Conservation (phyloP, 495 filamentous ascomycete genomes). For the Gamarada debralockiae region DNA sequence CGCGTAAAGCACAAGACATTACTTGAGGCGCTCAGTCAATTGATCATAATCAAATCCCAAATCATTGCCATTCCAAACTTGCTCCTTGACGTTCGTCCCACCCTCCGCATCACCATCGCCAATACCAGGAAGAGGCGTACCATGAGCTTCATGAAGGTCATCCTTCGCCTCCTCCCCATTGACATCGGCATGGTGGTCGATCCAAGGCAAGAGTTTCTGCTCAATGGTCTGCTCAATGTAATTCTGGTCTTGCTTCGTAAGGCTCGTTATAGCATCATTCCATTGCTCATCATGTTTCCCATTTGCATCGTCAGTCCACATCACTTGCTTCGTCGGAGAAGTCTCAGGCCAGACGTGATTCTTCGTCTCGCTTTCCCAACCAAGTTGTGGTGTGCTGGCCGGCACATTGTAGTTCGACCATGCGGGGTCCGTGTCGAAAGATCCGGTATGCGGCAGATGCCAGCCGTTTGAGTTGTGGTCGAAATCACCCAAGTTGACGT, state of each 20-base stretch:
- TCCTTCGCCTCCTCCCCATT: too few relatives aligned
- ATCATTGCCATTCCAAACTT: neutral
- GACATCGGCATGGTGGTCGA: slow-evolving; percentile 1
- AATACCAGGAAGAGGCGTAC: neutral
- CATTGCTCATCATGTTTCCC: slow-evolving; percentile 6
- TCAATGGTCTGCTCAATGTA: slow-evolving; percentile 10
- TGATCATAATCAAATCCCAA: neutral
- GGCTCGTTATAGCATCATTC: neutral
- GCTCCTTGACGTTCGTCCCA: neutral
- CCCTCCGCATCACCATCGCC: neutral
- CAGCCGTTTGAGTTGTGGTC: slow-evolving; percentile 5
- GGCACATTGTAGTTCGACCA: slow-evolving; percentile 16
- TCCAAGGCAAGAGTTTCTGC: slow-evolving; percentile 13
- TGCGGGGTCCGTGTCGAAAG: slow-evolving; percentile 10
- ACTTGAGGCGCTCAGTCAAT: neutral
- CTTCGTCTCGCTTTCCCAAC: slow-evolving; percentile 2
- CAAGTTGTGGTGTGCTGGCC: slow-evolving; percentile 3
- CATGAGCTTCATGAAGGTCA: neutral
- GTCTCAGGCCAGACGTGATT: slow-evolving; percentile 5
- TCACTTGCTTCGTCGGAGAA: neutral
- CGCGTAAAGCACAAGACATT: too few relatives aligned
- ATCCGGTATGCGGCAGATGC: slow-evolving; percentile 6
- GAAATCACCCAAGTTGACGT: slow-evolving; percentile 5
- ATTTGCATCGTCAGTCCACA: slow-evolving; percentile 2
- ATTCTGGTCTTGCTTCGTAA: neutral